Evolutionary conservation across 345 rosid species (phyloP).

Genomic region (Nephelium lappaceum): DNA sequence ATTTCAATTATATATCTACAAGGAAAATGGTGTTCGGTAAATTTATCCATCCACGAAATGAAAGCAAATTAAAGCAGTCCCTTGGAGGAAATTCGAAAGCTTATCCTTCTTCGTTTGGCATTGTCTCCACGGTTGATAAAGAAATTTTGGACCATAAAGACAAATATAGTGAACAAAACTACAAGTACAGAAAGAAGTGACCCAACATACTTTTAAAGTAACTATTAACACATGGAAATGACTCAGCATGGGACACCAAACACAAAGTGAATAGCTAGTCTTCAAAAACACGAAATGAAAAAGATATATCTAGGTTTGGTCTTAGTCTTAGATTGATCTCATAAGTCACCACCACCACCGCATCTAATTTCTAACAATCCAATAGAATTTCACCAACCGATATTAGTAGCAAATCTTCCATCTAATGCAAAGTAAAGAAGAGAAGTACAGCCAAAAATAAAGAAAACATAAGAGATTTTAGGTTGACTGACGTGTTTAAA

Average conservation of each 20-base stretch:
- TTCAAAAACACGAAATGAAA: not conserved
- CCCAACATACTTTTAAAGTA: not conserved
- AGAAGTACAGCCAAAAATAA: constrained; percentile 27
- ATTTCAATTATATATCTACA: not conserved
- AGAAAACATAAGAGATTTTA: not conserved
- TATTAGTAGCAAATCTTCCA: not conserved
- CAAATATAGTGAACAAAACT: not conserved
- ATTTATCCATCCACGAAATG: not conserved
- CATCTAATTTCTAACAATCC: not conserved
- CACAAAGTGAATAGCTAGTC: not conserved
- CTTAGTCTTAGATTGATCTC: not conserved
- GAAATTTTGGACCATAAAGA: not conserved
- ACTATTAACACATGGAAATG: constrained; percentile 23
- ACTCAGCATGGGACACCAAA: constrained; percentile 27
- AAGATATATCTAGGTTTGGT: not conserved
- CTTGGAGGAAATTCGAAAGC: not conserved
- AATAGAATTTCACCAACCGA: constrained; percentile 22
- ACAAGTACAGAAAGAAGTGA: not conserved
- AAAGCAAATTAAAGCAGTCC: not conserved
- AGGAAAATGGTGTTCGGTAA: not conserved
- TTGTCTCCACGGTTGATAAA: not conserved
- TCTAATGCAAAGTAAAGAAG: constrained; percentile 2
- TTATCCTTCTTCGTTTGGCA: not conserved
- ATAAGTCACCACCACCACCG: not conserved
- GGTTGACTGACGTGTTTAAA: not conserved